Evolutionary conservation across 768 basidiomycete genomes (phyloP).

Genomic region (Psilocybe azurescens): DNA sequence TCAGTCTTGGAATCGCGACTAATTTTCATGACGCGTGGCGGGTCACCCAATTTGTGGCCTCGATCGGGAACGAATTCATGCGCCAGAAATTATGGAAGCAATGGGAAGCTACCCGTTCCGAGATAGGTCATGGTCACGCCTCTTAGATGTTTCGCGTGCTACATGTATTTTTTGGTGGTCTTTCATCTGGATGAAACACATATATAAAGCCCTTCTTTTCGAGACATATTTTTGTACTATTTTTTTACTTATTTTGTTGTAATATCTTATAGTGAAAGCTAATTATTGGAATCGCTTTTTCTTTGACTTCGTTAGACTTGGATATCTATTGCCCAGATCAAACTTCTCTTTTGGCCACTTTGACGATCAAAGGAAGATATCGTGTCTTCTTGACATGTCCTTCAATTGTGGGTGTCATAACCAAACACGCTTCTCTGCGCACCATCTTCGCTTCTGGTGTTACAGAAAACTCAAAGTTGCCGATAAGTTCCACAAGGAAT

Average conservation of each 20-base stretch:
- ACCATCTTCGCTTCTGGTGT: conserved; percentile 40
- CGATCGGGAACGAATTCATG: conserved; percentile 41
- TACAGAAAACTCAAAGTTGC: conserved; percentile 56
- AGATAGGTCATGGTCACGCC: conserved; percentile 21
- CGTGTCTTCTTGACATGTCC: conserved; percentile 46
- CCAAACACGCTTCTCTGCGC: conserved; percentile 42
- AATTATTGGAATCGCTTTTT: not conserved
- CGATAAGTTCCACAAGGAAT: conserved; percentile 60
- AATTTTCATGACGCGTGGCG: conserved; percentile 78
- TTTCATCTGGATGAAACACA: not conserved
- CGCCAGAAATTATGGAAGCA: conserved; percentile 31
- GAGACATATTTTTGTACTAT: not conserved
- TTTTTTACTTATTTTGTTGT: not conserved
- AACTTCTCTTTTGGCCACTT: conserved; percentile 34
- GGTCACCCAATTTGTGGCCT: conserved; percentile 52
- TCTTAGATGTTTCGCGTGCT: conserved; percentile 20
- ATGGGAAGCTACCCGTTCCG: conserved; percentile 30
- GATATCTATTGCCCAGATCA: not conserved
- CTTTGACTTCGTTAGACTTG: not conserved
- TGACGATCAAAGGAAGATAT: conserved; percentile 45
- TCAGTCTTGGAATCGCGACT: conserved; percentile 81
- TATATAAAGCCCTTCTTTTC: not conserved
- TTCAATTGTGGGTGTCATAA: conserved; percentile 49
- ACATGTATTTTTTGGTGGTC: not conserved
- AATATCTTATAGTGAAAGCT: conserved; percentile 2